These are phyloP conservation scores for Trichocomaceae sp. DNA, from an alignment of 2,329 filamentous ascomycete species.

Conservation along the genomic window DNA sequence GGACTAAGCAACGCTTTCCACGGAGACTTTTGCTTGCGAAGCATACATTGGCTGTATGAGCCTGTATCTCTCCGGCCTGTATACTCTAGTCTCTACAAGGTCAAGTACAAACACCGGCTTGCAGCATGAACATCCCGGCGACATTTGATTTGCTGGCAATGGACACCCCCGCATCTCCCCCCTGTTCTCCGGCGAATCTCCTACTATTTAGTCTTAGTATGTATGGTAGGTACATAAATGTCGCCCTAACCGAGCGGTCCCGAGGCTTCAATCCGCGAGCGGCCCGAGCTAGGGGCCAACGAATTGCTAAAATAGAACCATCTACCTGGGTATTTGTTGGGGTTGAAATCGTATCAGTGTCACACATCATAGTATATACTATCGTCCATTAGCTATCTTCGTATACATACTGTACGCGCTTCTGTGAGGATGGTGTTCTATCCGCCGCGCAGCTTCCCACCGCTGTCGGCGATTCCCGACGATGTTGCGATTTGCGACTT, in stretches of 20 bases:
- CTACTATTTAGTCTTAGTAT: too few species aligned
- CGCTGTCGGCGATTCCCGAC: slow-evolving; percentile 58
- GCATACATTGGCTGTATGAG: too few species aligned
- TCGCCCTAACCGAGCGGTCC: too few species aligned
- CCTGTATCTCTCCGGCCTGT: too few species aligned
- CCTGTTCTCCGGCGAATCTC: not conserved
- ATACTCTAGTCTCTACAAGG: too few species aligned
- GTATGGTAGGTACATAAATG: too few species aligned
- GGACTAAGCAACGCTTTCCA: too few species aligned
- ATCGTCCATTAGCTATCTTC: not conserved
- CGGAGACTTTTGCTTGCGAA: too few species aligned
- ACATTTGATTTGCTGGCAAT: not conserved
- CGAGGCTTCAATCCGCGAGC: too few species aligned
- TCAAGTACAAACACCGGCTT: too few species aligned
- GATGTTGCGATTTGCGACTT: slow-evolving; percentile 69
- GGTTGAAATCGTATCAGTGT: not conserved
- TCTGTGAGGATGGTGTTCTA: slow-evolving; percentile 40
- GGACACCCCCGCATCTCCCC: not conserved
- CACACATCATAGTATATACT: not conserved
- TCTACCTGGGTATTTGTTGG: not conserved
- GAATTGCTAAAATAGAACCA: not conserved
- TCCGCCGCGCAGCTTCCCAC: slow-evolving; percentile 33
- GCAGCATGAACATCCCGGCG: too few species aligned
- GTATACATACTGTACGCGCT: too few species aligned
- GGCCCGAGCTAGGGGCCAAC: not conserved